Evolutionary conservation across 139 green algal genomes (phyloP).

Genomic region (Nannochloris sp.): DNA sequence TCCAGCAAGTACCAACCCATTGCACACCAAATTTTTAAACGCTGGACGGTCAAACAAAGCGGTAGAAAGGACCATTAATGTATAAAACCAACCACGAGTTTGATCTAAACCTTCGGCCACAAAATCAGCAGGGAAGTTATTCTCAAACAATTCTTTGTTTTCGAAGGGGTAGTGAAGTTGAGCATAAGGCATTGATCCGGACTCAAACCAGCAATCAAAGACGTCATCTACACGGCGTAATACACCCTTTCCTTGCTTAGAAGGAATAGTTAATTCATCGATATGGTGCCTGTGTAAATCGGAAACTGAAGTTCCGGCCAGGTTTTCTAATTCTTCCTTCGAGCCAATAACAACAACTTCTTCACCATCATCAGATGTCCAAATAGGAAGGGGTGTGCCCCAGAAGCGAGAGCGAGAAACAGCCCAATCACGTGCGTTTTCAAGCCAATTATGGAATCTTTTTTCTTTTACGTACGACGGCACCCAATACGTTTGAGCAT

Average conservation of each 20-base stretch:
- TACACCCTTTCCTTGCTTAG: conserved; percentile 47
- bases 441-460: conserved; percentile 98
- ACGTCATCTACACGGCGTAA: conserved; percentile 88
- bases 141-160: conserved; percentile 91
- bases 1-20: conserved; percentile 93
- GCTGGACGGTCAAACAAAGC: conserved; percentile 96
- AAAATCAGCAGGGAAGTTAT: conserved; percentile 91
- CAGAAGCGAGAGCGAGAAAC: conserved; percentile 84
- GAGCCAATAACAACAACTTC: conserved; percentile 85
- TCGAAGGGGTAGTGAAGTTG: conserved; percentile 98
- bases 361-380: conserved; percentile 71
- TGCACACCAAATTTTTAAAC: conserved; percentile 99
- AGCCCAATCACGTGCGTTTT: conserved; percentile 90
- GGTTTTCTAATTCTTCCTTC: conserved; percentile 81
- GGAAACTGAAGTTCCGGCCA: conserved; percentile 75
- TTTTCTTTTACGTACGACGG: conserved; percentile 95
- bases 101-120: conserved; percentile 89
- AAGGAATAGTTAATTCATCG: conserved; percentile 94
- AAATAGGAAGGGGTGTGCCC: conserved; percentile 98
- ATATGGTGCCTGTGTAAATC: conserved; percentile 98
- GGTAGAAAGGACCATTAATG: conserved; percentile 97
- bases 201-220: conserved; percentile 99
- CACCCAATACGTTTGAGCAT: conserved; percentile 92
- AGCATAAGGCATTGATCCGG: conserved; percentile 93
- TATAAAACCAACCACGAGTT: conserved; percentile 98